Evolutionary conservation across 345 rosid genomes (phyloP).

Genomic region (Bruguiera sexangula): DNA sequence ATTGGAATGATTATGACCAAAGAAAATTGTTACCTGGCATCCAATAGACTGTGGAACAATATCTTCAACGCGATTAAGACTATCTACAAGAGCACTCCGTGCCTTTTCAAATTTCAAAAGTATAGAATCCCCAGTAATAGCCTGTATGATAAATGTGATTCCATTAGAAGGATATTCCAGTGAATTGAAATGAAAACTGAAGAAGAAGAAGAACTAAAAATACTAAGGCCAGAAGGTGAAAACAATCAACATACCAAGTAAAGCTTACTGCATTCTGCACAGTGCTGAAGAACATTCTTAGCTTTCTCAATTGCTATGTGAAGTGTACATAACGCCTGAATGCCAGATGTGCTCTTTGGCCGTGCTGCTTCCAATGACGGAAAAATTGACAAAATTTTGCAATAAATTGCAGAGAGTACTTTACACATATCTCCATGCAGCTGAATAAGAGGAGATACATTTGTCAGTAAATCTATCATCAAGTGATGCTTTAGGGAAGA

Average conservation of each 20-base stretch:
- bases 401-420: slow-evolving; percentile 60
- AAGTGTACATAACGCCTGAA: slow-evolving; percentile 89
- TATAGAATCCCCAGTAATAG: slow-evolving; percentile 90
- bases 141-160: slow-evolving; percentile 43
- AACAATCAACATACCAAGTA: slow-evolving; percentile 57
- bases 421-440: slow-evolving; percentile 93
- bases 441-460: slow-evolving; percentile 31
- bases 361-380: slow-evolving; percentile 92
- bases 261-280: slow-evolving; percentile 85
- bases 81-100: slow-evolving; percentile 60
- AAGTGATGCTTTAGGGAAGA: background rate
- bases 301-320: slow-evolving; percentile 91
- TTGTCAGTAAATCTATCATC: slow-evolving; percentile 7
- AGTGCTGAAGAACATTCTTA: slow-evolving; percentile 80
- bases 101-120: slow-evolving; percentile 82
- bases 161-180: slow-evolving; percentile 5
- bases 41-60: slow-evolving; percentile 87
- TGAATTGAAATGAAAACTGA: background rate
- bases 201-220: background rate
- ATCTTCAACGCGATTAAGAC: slow-evolving; percentile 92
- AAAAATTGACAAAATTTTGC: slow-evolving; percentile 69
- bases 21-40: slow-evolving; percentile 53
- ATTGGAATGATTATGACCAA: background rate
- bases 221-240: background rate
- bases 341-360: slow-evolving; percentile 96